Evolutionary conservation across 768 basidiomycete genomes (phyloP).

Genomic region (Leccinum ochraceum): DNA sequence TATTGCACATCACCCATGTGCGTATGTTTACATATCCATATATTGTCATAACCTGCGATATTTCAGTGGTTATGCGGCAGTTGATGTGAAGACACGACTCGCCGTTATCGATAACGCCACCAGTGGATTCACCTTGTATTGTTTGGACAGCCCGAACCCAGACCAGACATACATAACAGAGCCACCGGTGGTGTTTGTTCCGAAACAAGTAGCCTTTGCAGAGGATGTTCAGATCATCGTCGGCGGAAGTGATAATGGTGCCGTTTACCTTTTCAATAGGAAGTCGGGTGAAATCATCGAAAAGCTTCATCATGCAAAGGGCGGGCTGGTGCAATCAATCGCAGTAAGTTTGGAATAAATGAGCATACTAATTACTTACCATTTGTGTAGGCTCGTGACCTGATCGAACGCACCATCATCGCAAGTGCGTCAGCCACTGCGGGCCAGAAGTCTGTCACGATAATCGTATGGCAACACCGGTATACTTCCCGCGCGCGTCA

Average conservation of each 20-base stretch:
- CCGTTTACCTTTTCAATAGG: constrained; percentile 8
- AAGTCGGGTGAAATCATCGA: neutral
- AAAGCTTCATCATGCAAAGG: neutral
- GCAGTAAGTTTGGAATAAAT: neutral
- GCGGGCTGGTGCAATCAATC: neutral
- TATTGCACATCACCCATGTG: constrained; percentile 8
- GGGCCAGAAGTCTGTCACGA: too few species aligned
- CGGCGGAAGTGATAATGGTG: constrained; percentile 8
- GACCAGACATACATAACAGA: neutral
- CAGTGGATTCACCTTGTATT: constrained; percentile 10
- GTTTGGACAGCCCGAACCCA: neutral
- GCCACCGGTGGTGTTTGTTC: constrained; percentile 1
- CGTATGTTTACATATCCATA: neutral
- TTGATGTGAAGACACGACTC: neutral
- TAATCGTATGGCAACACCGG: too few species aligned
- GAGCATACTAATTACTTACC: neutral
- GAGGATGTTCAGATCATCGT: constrained; percentile 7
- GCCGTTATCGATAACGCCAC: constrained; percentile 4
- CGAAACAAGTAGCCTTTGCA: constrained; percentile 2
- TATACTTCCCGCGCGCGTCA: too few species aligned
- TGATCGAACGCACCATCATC: neutral
- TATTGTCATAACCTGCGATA: too few species aligned
- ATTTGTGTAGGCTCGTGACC: neutral
- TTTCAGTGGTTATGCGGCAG: too few species aligned
- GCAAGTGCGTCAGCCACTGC: neutral